phyloP scores from a whole-genome alignment of 164 flowering plant genomes.

The Annona cherimola region DNA sequence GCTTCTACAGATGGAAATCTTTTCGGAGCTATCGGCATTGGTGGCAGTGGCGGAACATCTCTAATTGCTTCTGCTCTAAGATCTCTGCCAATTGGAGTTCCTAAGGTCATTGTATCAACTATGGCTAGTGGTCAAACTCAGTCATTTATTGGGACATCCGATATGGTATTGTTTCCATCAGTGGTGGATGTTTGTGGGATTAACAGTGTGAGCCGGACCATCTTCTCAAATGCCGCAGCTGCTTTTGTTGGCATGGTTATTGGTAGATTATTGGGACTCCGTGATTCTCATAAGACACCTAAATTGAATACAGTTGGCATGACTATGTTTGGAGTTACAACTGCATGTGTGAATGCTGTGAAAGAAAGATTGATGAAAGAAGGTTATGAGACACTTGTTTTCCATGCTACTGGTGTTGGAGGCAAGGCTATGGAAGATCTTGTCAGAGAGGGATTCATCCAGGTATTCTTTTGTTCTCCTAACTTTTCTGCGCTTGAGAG shows the following conservation, averaged over 20 bases:
- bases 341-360: conserved; percentile 82
- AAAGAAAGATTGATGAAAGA: conserved; percentile 61
- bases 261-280: conserved; percentile 36
- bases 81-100: conserved; percentile 75
- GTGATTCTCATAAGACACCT: conserved; percentile 13
- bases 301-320: conserved; percentile 66
- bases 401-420: conserved; percentile 98
- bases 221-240: conserved; percentile 82
- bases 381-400: conserved; percentile 82
- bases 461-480: conserved; percentile 37
- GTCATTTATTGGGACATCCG: conserved; percentile 77
- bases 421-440: conserved; percentile 95
- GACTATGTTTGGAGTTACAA: conserved; percentile 99
- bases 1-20: conserved; percentile 34
- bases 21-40: conserved; percentile 79
- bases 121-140: conserved; percentile 89
- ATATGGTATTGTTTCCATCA: conserved; percentile 77
- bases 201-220: conserved; percentile 62
- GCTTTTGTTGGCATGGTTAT: conserved; percentile 86
- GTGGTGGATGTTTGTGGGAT: conserved; percentile 92
- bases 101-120: conserved; percentile 81
- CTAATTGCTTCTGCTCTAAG: conserved; percentile 60
- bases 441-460: conserved; percentile 72
- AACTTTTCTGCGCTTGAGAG: background rate
- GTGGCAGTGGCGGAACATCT: conserved; percentile 94